A percentile compares a stretch with the other conserved stretches of the same genome.
Evolutionary conservation across 305 asterid species (phyloP).

Genomic region (Petunia hybrid): DNA sequence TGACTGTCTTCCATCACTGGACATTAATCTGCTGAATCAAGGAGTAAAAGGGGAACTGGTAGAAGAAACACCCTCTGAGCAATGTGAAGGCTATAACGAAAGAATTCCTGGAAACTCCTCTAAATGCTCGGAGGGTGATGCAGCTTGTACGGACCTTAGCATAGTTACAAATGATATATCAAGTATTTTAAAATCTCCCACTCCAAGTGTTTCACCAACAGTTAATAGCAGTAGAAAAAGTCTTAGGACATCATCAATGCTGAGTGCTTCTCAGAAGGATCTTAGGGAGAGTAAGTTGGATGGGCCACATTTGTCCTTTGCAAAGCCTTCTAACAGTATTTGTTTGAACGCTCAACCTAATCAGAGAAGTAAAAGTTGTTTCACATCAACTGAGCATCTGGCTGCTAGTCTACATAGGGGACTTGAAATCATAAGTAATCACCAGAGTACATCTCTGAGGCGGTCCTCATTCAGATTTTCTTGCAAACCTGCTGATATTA

Average conservation of each 20-base stretch:
- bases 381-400: constrained; percentile 73
- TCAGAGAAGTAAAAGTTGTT: constrained; percentile 53
- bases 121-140: constrained; percentile 47
- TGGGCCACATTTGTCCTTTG: constrained; percentile 47
- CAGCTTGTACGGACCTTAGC: constrained; percentile 45
- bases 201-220: constrained; percentile 90
- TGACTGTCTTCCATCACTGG: constrained; percentile 40
- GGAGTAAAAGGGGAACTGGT: constrained; percentile 37
- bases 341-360: constrained; percentile 53
- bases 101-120: constrained; percentile 50
- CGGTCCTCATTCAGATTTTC: constrained; percentile 81
- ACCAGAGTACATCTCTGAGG: constrained; percentile 66
- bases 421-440: constrained; percentile 77
- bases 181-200: constrained; percentile 72
- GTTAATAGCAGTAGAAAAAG: constrained; percentile 75
- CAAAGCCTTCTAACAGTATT: constrained; percentile 65
- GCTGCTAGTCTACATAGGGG: constrained; percentile 93
- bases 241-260: constrained; percentile 70
- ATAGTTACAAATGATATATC: constrained; percentile 52
- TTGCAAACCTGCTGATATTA: constrained; percentile 64
- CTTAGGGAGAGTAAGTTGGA: constrained; percentile 47
- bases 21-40: constrained; percentile 36
- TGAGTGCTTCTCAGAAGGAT: constrained; percentile 63
- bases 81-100: constrained; percentile 41
- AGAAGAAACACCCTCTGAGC: constrained; percentile 41